Percentiles rank a stretch among this genome's conserved stretches.
phyloP scores from a whole-genome alignment of 2,329 filamentous ascomycete genomes.

The Colletotrichum cuscutae region DNA sequence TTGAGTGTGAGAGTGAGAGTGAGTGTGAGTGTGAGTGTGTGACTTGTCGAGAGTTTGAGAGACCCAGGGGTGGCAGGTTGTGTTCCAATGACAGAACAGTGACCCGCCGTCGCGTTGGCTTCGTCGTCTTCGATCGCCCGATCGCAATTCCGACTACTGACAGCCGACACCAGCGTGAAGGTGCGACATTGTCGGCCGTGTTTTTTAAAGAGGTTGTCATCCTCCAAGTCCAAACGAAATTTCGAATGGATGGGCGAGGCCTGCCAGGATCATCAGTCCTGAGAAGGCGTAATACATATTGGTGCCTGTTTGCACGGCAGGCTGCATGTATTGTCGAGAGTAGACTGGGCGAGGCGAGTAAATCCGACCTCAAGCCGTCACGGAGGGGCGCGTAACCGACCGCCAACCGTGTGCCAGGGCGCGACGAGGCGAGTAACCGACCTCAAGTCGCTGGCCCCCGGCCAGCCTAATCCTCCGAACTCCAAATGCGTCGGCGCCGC shows the following conservation, averaged over 20 bases:
- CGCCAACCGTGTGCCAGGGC: not conserved
- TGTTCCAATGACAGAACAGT: not conserved
- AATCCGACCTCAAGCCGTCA: not conserved
- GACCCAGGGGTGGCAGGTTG: not conserved
- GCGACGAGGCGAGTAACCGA: not conserved
- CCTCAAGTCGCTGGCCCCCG: not conserved
- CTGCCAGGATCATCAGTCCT: not conserved
- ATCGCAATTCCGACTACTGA: conserved; percentile 8
- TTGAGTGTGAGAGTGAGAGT: not conserved
- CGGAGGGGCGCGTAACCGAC: not conserved
- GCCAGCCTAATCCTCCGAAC: not conserved
- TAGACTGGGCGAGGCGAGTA: not conserved
- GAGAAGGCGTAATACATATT: not conserved
- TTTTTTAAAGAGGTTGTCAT: conserved; percentile 17
- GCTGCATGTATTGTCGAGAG: not conserved
- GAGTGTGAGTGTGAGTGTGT: not conserved
- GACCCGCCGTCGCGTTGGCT: conserved; percentile 13
- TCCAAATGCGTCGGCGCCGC: not conserved
- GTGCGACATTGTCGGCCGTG: conserved; percentile 13
- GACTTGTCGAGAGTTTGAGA: not conserved
- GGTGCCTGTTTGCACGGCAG: not conserved
- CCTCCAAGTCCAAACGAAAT: not conserved
- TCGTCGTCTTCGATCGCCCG: conserved; percentile 17
- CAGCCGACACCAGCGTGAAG: conserved; percentile 19
- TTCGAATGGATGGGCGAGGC: not conserved